These are phyloP conservation scores for Mycena galopus DNA, from an alignment of 768 basidiomycete genomes.

Conservation along the genomic window DNA sequence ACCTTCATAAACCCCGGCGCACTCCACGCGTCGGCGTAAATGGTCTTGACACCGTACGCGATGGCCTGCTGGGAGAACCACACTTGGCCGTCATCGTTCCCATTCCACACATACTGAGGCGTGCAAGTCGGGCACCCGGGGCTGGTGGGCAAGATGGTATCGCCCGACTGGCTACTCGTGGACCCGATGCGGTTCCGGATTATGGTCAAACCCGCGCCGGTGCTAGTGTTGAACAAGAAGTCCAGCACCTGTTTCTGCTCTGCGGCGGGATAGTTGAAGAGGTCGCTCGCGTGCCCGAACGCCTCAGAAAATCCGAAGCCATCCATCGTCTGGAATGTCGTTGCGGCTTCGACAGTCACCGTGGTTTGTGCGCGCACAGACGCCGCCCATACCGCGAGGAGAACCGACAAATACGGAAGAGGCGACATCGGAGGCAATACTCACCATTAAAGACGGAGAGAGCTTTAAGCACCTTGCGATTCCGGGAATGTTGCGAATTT, in stretches of 20 bases:
- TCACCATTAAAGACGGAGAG: neutral
- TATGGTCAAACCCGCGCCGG: conserved; percentile 31
- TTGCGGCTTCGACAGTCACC: conserved; percentile 12
- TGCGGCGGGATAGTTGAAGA: conserved; percentile 22
- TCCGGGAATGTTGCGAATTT: conserved; percentile 5
- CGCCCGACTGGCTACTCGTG: conserved; percentile 10
- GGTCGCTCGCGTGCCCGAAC: conserved; percentile 27
- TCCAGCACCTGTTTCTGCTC: conserved; percentile 26
- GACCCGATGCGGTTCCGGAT: conserved; percentile 31
- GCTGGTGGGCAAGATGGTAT: conserved; percentile 26
- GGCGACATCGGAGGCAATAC: neutral
- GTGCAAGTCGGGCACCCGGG: conserved; percentile 18
- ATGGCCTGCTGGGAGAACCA: conserved; percentile 30
- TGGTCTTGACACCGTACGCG: conserved; percentile 32
- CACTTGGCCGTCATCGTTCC: conserved; percentile 10
- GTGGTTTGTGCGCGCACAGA: neutral
- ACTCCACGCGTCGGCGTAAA: conserved; percentile 30
- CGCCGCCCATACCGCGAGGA: neutral
- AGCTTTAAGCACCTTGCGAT: neutral
- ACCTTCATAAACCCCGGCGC: conserved; percentile 34
- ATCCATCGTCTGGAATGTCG: conserved; percentile 33
- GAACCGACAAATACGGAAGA: neutral
- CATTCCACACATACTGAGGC: conserved; percentile 22
- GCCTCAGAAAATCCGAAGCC: conserved; percentile 31
- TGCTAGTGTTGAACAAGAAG: conserved; percentile 20